Evolutionary conservation across 192 early-diverging fungal genomes (phyloP).

Genomic region (Linnemannia schmuckeri): DNA sequence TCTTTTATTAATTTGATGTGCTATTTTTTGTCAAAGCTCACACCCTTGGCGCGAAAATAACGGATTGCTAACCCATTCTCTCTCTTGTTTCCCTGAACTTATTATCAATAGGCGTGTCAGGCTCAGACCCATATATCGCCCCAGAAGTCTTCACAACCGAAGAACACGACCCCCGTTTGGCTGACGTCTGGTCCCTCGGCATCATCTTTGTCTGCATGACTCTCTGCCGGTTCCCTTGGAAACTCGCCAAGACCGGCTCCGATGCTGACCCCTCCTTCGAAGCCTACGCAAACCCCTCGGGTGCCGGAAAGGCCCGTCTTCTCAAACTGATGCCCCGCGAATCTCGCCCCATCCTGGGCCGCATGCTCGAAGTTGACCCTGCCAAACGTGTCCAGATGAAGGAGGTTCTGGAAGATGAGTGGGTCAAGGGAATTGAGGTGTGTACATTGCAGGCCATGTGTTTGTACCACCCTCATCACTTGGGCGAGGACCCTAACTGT

Average conservation of each 20-base stretch:
- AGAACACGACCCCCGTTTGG: slow-evolving; percentile 81
- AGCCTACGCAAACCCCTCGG: slow-evolving; percentile 58
- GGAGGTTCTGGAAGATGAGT: slow-evolving; percentile 75
- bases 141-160: slow-evolving; percentile 83
- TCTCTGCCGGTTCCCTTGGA: slow-evolving; percentile 76
- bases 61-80: neutral
- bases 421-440: slow-evolving; percentile 73
- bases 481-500: slow-evolving; percentile 23
- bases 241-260: slow-evolving; percentile 50
- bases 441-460: slow-evolving; percentile 50
- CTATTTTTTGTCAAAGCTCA: slow-evolving; percentile 56
- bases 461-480: slow-evolving; percentile 43
- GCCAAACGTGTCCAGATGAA: slow-evolving; percentile 70
- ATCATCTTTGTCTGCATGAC: slow-evolving; percentile 87
- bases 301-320: slow-evolving; percentile 30
- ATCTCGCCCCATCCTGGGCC: slow-evolving; percentile 65
- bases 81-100: slow-evolving; percentile 51
- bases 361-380: slow-evolving; percentile 72
- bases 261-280: slow-evolving; percentile 71
- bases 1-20: slow-evolving; percentile 53
- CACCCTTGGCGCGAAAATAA: neutral
- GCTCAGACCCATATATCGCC: slow-evolving; percentile 95
- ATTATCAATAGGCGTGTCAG: slow-evolving; percentile 75
- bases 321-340: slow-evolving; percentile 69
- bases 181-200: slow-evolving; percentile 91